Evolutionary conservation across 805 yeast genomes (phyloP), one percentile per base, ranked within the genome.

Genomic region (Maudiozyma barnettii): DNA sequence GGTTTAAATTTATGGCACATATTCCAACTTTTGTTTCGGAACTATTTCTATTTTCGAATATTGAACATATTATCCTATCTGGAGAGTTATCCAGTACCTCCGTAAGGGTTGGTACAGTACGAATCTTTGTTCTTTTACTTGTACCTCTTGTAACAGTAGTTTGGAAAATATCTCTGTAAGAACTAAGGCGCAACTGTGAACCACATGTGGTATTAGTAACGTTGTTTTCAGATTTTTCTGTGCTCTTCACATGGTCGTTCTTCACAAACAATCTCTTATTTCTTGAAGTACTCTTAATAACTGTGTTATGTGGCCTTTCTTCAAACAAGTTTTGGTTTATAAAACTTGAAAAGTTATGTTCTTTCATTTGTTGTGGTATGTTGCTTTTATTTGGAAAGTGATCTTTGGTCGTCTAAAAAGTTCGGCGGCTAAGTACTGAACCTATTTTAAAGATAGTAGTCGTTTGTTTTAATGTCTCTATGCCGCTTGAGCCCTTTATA

Each of bases 1-100:
- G 68, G 31, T 58, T 63, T 13, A 65, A 54, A 44, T 68, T 61
- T 4, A 71, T 46, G 38, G 71, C 61, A 41, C 75, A 71, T 4
- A 72, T 44, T 2, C 77, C 78, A 8, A 74, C 65, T 26, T 54
- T 51, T 2, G 66, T 52, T 3, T 51, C 51, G 5, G 61, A 56
- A 36, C 55, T 51, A 33, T 54, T 59, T 3, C 61, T 49, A 8
- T 53, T 47, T 41, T 66, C 69, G 48, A 48, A 61, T 6, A 67
- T 44, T 5, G 62, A 48, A 41, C 65, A 63, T 6, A 66, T 37
- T 7, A 63, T 54, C 12, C 54, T 54, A 8, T 56, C 49, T 20
- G 47, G 48, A 4, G 21, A 10, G 5, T 20, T 5, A 19, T 30
- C n/a, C 14, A 37, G 19, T 4, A 38, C 31, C 10, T 19, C 39